Conservation (phyloP, 2,329 filamentous ascomycete species). For the Zymoseptoria brevis region DNA sequence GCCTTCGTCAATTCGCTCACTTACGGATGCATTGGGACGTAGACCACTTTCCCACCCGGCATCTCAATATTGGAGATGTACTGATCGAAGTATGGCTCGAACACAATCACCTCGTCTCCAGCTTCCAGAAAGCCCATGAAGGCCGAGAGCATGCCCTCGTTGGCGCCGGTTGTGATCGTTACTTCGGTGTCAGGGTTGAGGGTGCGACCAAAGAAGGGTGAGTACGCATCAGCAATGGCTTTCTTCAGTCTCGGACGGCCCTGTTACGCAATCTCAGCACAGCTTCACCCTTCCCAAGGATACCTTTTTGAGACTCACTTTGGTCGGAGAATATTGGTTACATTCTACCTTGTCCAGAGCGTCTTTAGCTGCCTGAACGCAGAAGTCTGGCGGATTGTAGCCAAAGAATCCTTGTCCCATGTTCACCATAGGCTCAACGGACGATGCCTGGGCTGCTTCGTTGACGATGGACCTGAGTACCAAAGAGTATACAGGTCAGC, state of each 20-base stretch:
- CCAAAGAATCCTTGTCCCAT: constrained; percentile 75
- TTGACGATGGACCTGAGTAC: constrained; percentile 48
- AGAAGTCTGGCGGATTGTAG: constrained; percentile 88
- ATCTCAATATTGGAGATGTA: constrained; percentile 99
- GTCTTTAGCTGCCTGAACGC: constrained; percentile 81
- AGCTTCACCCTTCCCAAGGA: not conserved
- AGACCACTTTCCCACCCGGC: constrained; percentile 89
- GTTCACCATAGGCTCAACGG: constrained; percentile 58
- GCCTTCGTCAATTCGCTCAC: not conserved
- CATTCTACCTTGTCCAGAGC: constrained; percentile 88
- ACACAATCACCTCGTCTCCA: constrained; percentile 93
- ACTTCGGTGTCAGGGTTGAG: constrained; percentile 88
- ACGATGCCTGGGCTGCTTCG: constrained; percentile 56
- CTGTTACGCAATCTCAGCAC: constrained; percentile 28
- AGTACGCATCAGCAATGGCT: constrained; percentile 87
- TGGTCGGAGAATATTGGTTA: constrained; percentile 97
- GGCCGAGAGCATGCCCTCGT: constrained; percentile 89
- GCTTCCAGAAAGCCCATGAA: constrained; percentile 97
- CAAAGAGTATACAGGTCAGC: no score
- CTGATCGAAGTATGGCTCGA: constrained; percentile 99
- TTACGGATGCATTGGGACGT: constrained; percentile 83
- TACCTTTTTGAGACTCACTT: constrained; percentile 38
- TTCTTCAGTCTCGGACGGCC: constrained; percentile 86
- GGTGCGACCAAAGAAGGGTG: constrained; percentile 73
- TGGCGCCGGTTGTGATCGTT: constrained; percentile 85